Percentiles rank a stretch among this genome's conserved stretches.
These are phyloP conservation scores for Arthroderma sp. DNA, from an alignment of 2,329 filamentous ascomycete species.

Conservation along the genomic window DNA sequence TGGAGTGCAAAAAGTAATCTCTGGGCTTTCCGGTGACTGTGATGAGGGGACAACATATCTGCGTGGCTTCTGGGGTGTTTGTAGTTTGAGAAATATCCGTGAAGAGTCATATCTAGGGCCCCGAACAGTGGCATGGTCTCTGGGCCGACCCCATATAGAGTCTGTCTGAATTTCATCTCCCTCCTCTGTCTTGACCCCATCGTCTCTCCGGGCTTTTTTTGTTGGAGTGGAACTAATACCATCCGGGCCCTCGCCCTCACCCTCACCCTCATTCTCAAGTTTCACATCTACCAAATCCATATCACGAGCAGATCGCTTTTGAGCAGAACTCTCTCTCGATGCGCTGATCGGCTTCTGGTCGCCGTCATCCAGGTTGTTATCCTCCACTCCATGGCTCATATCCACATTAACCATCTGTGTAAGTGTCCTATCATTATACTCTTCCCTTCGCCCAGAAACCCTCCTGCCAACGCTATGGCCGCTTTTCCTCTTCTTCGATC, in stretches of 20 bases:
- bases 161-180: too few species aligned
- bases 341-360: not conserved
- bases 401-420: slow-evolving; percentile 5
- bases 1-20: slow-evolving; percentile 13
- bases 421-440: slow-evolving; percentile 2
- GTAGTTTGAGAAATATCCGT: too few species aligned
- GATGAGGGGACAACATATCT: slow-evolving; percentile 28
- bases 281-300: slow-evolving; percentile 7
- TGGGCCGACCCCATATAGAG: too few species aligned
- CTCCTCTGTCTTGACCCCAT: not conserved
- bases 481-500: not conserved
- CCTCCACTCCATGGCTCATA: not conserved
- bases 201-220: slow-evolving; percentile 1
- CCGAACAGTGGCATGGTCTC: too few species aligned
- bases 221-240: not conserved
- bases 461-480: not conserved
- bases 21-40: slow-evolving; percentile 31
- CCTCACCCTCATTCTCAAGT: not conserved
- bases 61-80: slow-evolving; percentile 22
- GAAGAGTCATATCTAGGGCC: too few species aligned
- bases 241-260: not conserved
- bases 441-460: not conserved
- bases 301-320: slow-evolving; percentile 1
- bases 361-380: not conserved
- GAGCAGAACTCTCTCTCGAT: not conserved